Base-by-base conservation (phyloP, 257 asterid genomes). In the Primulina eburnea region DNA sequence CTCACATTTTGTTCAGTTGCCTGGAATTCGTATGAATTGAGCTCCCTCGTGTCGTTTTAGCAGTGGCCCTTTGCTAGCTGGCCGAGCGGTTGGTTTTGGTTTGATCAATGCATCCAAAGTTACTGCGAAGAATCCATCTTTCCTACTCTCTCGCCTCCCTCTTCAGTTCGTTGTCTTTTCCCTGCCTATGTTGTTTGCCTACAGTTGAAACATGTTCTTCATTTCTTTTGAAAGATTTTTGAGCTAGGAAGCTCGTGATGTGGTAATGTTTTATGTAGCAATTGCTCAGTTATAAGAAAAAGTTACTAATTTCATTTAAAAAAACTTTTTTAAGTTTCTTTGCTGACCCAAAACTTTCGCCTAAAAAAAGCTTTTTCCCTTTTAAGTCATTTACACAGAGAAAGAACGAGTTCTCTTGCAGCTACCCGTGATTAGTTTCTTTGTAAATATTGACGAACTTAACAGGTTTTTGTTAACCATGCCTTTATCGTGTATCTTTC, bases 81-180 rank as follows among this genome's bases (percentile, higher is more conserved):
- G 53, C n/a, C 53, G 53, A 3, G n/a, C n/a, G n/a, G 17, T 43
- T 11, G 53, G 53, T 11, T 43, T 43, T 43, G 75, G 72, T 73
- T 71, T 79, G 20, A 70, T 83, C 71, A 86, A 71, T 71, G 60
- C 81, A 33, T 79, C 89, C 30, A 86, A 80, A 78, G 73, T 60
- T 32, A 28, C 73, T 62, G 68, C 73, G 14, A 77, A 60, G 21
- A 62, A 50, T 62, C 61, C 75, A 34, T 65, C 37, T 67, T 65
- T 65, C 55, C 71, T 86, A 0, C 52, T 75, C 34, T 68, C 72
- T 63, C 79, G 67, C 79, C 81, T 70, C 50, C 76, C 83, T 57
- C 78, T 76, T 76, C 80, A 74, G 1, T 12, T 43, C 53, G 14
- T 43, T 43, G 53, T 38, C 50, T 10, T 38, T 38, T 43, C 53